Percentiles rank a stretch among this genome's conserved stretches.
These are phyloP conservation scores for Cryptococcus sp. DNA, from an alignment of 1,284 basidiomycete species.

Conservation along the genomic window DNA sequence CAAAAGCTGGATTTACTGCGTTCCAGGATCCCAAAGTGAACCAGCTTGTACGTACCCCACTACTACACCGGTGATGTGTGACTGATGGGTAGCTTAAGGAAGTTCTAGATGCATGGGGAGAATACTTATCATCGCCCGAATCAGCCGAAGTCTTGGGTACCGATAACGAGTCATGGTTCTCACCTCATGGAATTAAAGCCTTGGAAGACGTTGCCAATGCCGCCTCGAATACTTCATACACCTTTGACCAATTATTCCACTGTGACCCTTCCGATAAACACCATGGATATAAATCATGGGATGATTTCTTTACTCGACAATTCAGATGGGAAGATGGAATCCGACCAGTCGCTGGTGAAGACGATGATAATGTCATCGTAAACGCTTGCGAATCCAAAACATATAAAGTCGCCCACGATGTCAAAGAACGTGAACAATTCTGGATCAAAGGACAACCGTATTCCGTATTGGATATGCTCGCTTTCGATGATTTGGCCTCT, in stretches of 20 bases:
- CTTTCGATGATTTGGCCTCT: constrained; percentile 36
- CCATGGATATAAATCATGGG: constrained; percentile 55
- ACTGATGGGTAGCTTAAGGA: constrained; percentile 34
- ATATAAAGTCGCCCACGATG: constrained; percentile 45
- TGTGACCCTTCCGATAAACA: constrained; percentile 48
- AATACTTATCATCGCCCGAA: constrained; percentile 50
- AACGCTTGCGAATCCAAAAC: constrained; percentile 53
- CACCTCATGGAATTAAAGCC: constrained; percentile 38
- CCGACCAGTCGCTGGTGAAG: constrained; percentile 49
- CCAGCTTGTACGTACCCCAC: constrained; percentile 15
- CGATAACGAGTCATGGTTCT: constrained; percentile 52
- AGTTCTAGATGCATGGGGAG: constrained; percentile 54
- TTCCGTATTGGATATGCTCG: constrained; percentile 50
- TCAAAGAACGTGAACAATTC: constrained; percentile 48
- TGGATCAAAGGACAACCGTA: constrained; percentile 55
- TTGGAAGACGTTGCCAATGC: constrained; percentile 41
- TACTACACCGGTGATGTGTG: not conserved
- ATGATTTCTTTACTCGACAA: constrained; percentile 55
- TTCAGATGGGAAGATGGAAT: constrained; percentile 42
- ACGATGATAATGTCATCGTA: constrained; percentile 48
- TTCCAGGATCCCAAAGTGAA: constrained; percentile 53
- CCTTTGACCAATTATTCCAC: constrained; percentile 47
- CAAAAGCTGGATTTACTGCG: constrained; percentile 50
- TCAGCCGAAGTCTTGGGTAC: constrained; percentile 50
- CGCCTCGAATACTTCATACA: constrained; percentile 26